Conservation (phyloP, 768 basidiomycete genomes). For the Cyclocybe cylindracea region DNA sequence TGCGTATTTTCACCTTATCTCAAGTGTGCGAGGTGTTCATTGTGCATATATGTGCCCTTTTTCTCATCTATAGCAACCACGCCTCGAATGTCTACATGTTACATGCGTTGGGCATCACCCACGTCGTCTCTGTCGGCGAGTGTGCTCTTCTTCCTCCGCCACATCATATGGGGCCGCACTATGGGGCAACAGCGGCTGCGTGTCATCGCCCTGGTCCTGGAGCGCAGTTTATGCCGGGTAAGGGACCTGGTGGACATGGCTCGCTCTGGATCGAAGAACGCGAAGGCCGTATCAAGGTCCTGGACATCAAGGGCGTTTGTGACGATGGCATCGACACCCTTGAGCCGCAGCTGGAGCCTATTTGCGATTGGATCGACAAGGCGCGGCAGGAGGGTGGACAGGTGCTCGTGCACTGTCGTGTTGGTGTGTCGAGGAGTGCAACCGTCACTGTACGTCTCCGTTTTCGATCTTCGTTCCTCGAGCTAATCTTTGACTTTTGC, state of each 20-base stretch:
- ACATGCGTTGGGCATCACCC: slow-evolving; percentile 92
- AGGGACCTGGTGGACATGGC: slow-evolving; percentile 56
- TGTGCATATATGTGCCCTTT: background rate
- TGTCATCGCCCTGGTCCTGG: slow-evolving; percentile 30
- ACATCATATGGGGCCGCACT: slow-evolving; percentile 32
- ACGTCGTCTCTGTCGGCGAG: slow-evolving; percentile 96
- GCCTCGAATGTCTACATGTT: slow-evolving; percentile 96
- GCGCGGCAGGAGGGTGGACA: slow-evolving; percentile 83
- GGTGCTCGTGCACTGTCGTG: slow-evolving; percentile 95
- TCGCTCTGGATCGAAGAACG: slow-evolving; percentile 87
- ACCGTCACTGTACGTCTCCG: slow-evolving; percentile 75
- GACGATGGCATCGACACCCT: slow-evolving; percentile 97
- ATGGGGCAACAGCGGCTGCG: slow-evolving; percentile 12
- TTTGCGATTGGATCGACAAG: slow-evolving; percentile 92
- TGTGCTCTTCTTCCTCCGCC: slow-evolving; percentile 86
- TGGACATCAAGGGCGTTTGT: slow-evolving; percentile 90
- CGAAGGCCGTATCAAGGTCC: slow-evolving; percentile 86
- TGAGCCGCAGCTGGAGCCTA: slow-evolving; percentile 82
- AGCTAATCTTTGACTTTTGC: background rate
- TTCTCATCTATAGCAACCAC: slow-evolving; percentile 66
- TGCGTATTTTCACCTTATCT: slow-evolving; percentile 43
- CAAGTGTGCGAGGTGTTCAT: background rate
- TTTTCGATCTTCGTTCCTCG: background rate
- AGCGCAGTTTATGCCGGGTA: slow-evolving; percentile 42
- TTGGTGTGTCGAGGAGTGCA: slow-evolving; percentile 95